Percentiles rank a stretch among this genome's conserved stretches.
phyloP scores from a whole-genome alignment of 2,329 filamentous ascomycete species.

The Aspergillus phoenicis region DNA sequence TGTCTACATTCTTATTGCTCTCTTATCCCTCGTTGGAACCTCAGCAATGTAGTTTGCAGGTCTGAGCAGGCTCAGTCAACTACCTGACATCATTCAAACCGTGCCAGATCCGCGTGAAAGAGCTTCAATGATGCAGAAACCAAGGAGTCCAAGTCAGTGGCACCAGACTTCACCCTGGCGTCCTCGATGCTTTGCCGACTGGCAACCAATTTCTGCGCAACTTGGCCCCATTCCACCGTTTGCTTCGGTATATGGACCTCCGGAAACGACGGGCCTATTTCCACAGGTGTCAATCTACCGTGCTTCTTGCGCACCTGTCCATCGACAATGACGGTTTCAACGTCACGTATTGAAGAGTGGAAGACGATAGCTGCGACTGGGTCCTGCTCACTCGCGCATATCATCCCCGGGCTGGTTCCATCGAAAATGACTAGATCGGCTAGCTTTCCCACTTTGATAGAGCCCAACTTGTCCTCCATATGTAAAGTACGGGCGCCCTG shows the following conservation, averaged over 20 bases:
- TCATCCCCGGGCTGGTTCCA: conserved; percentile 27
- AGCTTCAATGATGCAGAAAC: not conserved
- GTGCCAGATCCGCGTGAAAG: not conserved
- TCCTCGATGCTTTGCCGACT: not conserved
- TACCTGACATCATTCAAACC: not conserved
- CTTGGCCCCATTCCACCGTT: not conserved
- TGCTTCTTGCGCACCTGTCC: not conserved
- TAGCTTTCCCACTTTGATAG: conserved; percentile 31
- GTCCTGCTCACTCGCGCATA: conserved; percentile 30
- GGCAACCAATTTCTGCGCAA: not conserved
- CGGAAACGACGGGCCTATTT: not conserved
- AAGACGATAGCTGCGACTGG: conserved; percentile 34
- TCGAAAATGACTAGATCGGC: conserved; percentile 37
- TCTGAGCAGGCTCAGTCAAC: too few species aligned
- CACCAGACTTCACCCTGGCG: not conserved
- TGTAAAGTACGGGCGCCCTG: conserved; percentile 32
- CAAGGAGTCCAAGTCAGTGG: not conserved
- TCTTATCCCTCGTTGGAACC: too few species aligned
- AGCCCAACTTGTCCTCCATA: conserved; percentile 31
- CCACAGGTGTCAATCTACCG: not conserved
- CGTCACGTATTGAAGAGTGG: conserved; percentile 24
- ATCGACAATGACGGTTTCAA: not conserved
- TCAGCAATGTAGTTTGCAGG: too few species aligned
- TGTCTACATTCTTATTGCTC: too few species aligned
- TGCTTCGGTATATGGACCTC: not conserved